phyloP scores from a whole-genome alignment of 2,329 filamentous ascomycete species.

The Pseudogymnoascus sp. region DNA sequence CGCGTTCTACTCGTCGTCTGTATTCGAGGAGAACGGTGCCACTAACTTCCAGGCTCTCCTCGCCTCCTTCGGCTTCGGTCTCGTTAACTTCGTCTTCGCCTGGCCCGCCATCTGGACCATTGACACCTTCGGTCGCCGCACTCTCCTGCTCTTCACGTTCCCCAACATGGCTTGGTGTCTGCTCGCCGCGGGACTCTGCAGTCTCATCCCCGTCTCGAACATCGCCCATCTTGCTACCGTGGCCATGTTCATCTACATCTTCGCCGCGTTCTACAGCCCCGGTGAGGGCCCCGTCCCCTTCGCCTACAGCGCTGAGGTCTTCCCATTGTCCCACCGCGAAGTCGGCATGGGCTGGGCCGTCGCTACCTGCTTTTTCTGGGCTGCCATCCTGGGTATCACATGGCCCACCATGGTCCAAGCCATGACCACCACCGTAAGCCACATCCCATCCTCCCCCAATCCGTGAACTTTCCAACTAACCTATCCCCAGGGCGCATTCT shows the following conservation, averaged over 20 bases:
- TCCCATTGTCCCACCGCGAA: conserved; percentile 62
- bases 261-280: conserved; percentile 54
- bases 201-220: conserved; percentile 34
- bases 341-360: conserved; percentile 65
- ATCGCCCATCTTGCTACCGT: conserved; percentile 42
- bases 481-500: conserved; percentile 35
- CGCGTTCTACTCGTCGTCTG: conserved; percentile 61
- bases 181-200: conserved; percentile 50
- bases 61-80: conserved; percentile 54
- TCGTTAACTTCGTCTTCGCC: conserved; percentile 57
- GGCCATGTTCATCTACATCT: conserved; percentile 52
- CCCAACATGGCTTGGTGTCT: conserved; percentile 58
- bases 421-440: conserved; percentile 14
- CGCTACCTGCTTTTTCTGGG: conserved; percentile 54
- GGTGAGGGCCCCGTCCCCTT: conserved; percentile 63
- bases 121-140: conserved; percentile 54
- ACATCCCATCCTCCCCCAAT: not conserved
- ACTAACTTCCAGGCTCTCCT: conserved; percentile 45
- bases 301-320: conserved; percentile 61
- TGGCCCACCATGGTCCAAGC: conserved; percentile 34
- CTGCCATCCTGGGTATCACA: conserved; percentile 50
- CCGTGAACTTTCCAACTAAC: not conserved
- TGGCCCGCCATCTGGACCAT: conserved; percentile 58
- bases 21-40: conserved; percentile 49
- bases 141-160: conserved; percentile 55